Percentiles rank a stretch among this genome's conserved stretches.
These are phyloP conservation scores for Pueraria montana DNA, from an alignment of 306 rosid species.

Conservation along the genomic window DNA sequence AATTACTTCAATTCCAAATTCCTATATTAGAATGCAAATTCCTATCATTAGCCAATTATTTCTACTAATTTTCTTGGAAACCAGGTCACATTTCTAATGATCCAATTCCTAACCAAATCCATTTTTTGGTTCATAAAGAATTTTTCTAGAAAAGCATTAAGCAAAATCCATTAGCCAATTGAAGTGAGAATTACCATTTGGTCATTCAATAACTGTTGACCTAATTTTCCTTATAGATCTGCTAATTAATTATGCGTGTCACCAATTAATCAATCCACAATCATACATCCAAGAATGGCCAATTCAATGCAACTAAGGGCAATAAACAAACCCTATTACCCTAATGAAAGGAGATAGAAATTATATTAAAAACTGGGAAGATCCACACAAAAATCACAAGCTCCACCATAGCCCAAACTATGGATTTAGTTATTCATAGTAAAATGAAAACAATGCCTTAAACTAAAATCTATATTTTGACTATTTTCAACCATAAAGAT, in stretches of 20 bases:
- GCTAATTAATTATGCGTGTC: neutral
- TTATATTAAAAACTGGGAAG: neutral
- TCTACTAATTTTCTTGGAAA: neutral
- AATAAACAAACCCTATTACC: neutral
- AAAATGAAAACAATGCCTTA: neutral
- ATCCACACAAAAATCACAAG: neutral
- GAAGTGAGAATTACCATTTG: neutral
- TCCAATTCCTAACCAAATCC: neutral
- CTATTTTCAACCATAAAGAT: neutral
- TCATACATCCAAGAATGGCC: neutral
- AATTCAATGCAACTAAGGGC: neutral
- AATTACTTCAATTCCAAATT: neutral
- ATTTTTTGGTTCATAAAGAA: neutral
- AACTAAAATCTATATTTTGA: neutral
- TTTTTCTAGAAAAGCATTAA: neutral
- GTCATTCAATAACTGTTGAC: neutral
- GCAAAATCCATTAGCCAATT: neutral
- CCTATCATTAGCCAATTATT: neutral
- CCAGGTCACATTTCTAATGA: neutral
- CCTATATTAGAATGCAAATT: neutral
- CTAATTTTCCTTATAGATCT: neutral
- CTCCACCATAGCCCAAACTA: neutral
- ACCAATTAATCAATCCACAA: neutral
- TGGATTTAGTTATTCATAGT: neutral
- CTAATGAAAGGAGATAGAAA: neutral